Conservation (phyloP, 805 yeast species). For the Geotrichum ghanense region DNA sequence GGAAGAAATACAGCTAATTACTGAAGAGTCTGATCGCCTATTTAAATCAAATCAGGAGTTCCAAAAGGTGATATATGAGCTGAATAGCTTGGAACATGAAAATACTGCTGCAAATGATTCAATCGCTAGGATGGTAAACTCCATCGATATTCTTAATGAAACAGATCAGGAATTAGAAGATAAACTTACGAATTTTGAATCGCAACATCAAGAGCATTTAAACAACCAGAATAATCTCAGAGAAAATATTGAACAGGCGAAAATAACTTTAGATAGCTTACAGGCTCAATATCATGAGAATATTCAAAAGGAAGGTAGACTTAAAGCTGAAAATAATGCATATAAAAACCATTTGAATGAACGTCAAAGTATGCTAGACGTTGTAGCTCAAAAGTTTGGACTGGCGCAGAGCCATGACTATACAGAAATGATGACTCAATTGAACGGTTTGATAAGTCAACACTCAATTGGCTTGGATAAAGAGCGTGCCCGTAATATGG, state of each 20-base stretch:
- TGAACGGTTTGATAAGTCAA: background rate
- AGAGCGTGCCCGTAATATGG: slow-evolving; percentile 15
- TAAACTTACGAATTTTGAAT: slow-evolving; percentile 33
- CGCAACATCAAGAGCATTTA: slow-evolving; percentile 14
- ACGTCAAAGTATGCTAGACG: slow-evolving; percentile 9
- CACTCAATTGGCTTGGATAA: slow-evolving; percentile 8
- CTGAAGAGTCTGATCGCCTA: slow-evolving; percentile 47
- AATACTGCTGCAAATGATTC: slow-evolving; percentile 37
- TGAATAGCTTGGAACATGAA: slow-evolving; percentile 45
- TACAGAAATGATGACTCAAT: background rate
- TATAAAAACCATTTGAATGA: slow-evolving; percentile 8
- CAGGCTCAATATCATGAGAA: slow-evolving; percentile 29
- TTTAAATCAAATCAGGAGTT: slow-evolving; percentile 74
- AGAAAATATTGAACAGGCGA: slow-evolving; percentile 16
- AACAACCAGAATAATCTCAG: slow-evolving; percentile 2
- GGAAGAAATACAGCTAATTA: slow-evolving; percentile 37
- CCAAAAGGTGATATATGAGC: slow-evolving; percentile 54
- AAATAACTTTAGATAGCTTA: slow-evolving; percentile 16
- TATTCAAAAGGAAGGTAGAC: slow-evolving; percentile 43
- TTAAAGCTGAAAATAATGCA: slow-evolving; percentile 31
- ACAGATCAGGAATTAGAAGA: slow-evolving; percentile 30
- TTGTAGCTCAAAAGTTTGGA: slow-evolving; percentile 5
- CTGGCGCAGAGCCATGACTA: background rate
- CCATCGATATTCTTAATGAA: slow-evolving; percentile 37
- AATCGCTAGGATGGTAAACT: slow-evolving; percentile 36